These are phyloP conservation scores for Hysterium pulicare DNA, from an alignment of 2,329 filamentous ascomycete genomes.

Conservation along the genomic window DNA sequence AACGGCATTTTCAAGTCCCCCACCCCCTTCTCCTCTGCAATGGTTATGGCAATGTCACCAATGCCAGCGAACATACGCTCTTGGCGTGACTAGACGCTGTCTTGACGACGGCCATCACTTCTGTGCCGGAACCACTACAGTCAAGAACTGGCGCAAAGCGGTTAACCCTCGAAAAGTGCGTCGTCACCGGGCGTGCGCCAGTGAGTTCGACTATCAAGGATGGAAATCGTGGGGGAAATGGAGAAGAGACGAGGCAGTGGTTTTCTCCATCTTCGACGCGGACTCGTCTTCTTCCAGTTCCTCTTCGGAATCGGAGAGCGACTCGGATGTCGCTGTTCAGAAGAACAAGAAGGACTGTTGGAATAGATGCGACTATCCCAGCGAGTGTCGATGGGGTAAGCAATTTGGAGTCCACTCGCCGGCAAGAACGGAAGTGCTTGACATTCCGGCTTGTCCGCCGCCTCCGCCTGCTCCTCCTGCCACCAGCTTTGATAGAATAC, in stretches of 20 bases:
- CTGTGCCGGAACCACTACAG: slow-evolving; percentile 46
- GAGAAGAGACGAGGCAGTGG: slow-evolving; percentile 28
- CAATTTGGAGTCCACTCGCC: slow-evolving; percentile 28
- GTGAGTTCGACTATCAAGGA: slow-evolving; percentile 52
- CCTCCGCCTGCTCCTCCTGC: slow-evolving; percentile 4
- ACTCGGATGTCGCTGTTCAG: slow-evolving; percentile 1
- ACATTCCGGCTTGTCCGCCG: neutral
- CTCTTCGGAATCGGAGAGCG: slow-evolving; percentile 1
- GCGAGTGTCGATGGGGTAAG: slow-evolving; percentile 41
- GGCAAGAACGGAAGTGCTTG: neutral
- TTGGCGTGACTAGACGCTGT: slow-evolving; percentile 51
- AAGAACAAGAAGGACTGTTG: slow-evolving; percentile 31
- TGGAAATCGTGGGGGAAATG: slow-evolving; percentile 50
- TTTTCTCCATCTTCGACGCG: slow-evolving; percentile 16
- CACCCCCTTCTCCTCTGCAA: slow-evolving; percentile 32
- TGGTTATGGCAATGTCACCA: slow-evolving; percentile 56
- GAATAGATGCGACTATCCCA: slow-evolving; percentile 45
- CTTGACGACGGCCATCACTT: slow-evolving; percentile 54
- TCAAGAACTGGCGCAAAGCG: slow-evolving; percentile 30
- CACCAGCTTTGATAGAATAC: slow-evolving; percentile 14
- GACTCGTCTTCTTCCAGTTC: slow-evolving; percentile 2
- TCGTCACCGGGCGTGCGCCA: slow-evolving; percentile 43
- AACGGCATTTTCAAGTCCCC: slow-evolving; percentile 12
- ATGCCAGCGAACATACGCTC: slow-evolving; percentile 46
- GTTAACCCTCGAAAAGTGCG: slow-evolving; percentile 9